Conservation (phyloP, 169 alveolate species). For the Eimeria praecox region DNA sequence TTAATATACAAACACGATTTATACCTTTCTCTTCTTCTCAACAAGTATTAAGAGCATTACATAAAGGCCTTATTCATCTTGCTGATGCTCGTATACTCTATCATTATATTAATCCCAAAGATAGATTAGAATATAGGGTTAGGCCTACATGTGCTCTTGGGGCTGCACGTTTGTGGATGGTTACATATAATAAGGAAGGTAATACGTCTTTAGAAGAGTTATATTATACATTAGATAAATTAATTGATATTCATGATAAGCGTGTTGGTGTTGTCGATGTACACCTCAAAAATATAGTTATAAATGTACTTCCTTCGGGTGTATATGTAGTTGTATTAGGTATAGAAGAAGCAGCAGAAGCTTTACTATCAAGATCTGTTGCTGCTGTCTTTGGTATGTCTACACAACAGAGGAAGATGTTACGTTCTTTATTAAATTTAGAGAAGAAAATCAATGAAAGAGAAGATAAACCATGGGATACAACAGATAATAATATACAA, state of each 20-base stretch:
- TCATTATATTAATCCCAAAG: neutral
- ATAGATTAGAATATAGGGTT: neutral
- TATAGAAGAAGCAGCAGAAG: conserved; percentile 54
- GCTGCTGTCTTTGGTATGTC: conserved; percentile 54
- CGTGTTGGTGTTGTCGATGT: neutral
- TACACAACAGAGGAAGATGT: conserved; percentile 27
- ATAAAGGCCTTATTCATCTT: conserved; percentile 23
- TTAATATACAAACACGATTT: conserved; percentile 4
- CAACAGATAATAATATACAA: no score
- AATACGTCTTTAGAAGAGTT: conserved; percentile 8
- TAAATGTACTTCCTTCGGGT: conserved; percentile 31
- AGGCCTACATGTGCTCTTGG: conserved; percentile 56
- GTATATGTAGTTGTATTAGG: neutral
- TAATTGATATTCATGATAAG: neutral
- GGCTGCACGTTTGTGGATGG: conserved; percentile 43
- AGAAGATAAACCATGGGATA: conserved; percentile 6
- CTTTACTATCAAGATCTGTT: conserved; percentile 15
- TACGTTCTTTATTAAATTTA: neutral
- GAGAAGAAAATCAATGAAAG: neutral
- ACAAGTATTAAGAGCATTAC: conserved; percentile 18
- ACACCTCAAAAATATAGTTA: neutral
- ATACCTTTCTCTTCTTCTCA: conserved; percentile 1
- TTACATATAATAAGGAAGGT: conserved; percentile 25
- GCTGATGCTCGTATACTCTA: conserved; percentile 38
- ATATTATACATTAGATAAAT: neutral